Evolutionary conservation across 2,329 filamentous ascomycete genomes (phyloP).

Genomic region (Cyclaneusma minus): DNA sequence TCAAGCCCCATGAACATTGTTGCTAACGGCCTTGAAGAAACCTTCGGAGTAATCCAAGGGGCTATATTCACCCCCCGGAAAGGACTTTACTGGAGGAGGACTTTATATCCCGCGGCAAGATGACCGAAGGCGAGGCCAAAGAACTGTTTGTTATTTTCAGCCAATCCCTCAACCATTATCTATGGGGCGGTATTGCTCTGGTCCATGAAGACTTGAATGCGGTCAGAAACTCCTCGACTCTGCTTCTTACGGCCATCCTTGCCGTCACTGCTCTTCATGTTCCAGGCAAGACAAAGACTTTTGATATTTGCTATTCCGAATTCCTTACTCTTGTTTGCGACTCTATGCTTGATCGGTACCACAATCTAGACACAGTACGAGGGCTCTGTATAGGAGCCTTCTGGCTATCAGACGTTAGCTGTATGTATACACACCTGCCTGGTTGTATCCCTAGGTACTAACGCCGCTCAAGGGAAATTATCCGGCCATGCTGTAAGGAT

Average conservation of each 20-base stretch:
- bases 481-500: conserved; percentile 42
- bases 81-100: conserved; percentile 23
- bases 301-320: conserved; percentile 39
- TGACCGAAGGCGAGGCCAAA: conserved; percentile 29
- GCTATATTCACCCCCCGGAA: conserved; percentile 21
- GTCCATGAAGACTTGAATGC: conserved; percentile 31
- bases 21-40: too few species aligned
- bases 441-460: conserved; percentile 1
- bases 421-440: conserved; percentile 4
- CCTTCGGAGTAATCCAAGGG: conserved; percentile 20
- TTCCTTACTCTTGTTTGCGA: conserved; percentile 39
- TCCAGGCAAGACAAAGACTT: conserved; percentile 32
- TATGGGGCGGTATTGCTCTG: conserved; percentile 35
- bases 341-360: conserved; percentile 40
- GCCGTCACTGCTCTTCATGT: conserved; percentile 45
- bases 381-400: conserved; percentile 46
- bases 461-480: conserved; percentile 38
- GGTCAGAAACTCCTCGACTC: conserved; percentile 36
- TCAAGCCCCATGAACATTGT: too few species aligned
- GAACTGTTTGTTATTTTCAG: conserved; percentile 31
- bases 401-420: conserved; percentile 39
- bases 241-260: conserved; percentile 39
- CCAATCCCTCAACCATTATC: conserved; percentile 31
- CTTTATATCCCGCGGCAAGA: conserved; percentile 31
- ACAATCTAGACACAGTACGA: conserved; percentile 40